These are phyloP conservation scores for Colletotrichum sp. DNA, from an alignment of 2,329 filamentous ascomycete species.

Conservation along the genomic window DNA sequence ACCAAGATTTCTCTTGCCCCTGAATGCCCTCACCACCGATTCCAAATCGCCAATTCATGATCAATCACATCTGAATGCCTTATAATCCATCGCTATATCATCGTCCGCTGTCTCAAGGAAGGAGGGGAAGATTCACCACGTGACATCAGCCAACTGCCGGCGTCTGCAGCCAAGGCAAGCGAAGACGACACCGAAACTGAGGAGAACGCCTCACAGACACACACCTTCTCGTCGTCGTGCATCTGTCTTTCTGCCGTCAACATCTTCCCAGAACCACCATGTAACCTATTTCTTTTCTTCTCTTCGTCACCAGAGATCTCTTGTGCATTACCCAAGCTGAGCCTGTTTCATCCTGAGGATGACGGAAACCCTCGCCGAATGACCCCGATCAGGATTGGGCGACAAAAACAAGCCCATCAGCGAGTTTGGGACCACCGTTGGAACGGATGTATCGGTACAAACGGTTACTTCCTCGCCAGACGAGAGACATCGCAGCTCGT, in stretches of 20 bases:
- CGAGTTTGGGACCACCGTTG: background rate
- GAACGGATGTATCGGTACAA: conserved; percentile 4
- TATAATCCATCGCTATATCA: background rate
- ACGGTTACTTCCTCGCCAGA: background rate
- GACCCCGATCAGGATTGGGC: background rate
- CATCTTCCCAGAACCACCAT: background rate
- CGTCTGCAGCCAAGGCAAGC: background rate
- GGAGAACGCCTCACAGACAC: background rate
- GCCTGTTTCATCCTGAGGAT: conserved; percentile 5
- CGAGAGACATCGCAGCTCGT: background rate
- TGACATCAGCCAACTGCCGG: background rate
- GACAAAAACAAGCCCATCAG: background rate
- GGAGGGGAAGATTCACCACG: background rate
- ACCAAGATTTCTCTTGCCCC: background rate
- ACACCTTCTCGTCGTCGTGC: background rate
- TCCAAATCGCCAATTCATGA: background rate
- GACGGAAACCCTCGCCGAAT: conserved; percentile 1
- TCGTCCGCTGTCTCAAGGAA: background rate
- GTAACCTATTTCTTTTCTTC: background rate
- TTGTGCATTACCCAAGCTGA: background rate
- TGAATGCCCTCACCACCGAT: background rate
- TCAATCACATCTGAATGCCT: background rate
- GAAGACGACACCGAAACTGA: background rate
- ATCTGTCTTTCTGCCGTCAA: background rate
- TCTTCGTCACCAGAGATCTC: background rate